Conservation (phyloP, 345 rosid species). For the Diplotaxis tenuifolia region DNA sequence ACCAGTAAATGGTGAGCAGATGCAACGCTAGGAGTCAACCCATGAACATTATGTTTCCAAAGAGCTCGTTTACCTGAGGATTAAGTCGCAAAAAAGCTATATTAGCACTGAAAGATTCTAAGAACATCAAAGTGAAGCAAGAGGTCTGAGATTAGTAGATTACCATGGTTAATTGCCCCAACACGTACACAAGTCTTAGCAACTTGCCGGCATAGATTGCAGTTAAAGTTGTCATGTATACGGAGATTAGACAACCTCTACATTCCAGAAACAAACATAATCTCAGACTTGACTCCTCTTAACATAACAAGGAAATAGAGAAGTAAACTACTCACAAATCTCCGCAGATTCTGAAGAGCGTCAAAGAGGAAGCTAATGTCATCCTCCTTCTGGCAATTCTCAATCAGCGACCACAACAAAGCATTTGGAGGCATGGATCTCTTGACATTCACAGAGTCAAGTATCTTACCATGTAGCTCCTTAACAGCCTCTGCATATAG, state of each 20-base stretch:
- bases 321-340: conserved; percentile 61
- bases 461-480: conserved; percentile 60
- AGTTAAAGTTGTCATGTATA: conserved; percentile 73
- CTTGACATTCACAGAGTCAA: conserved; percentile 59
- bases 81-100: background rate
- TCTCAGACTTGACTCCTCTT: background rate
- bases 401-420: conserved; percentile 81
- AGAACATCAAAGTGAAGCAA: background rate
- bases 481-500: conserved; percentile 60
- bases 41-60: conserved; percentile 80
- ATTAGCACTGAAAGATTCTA: background rate
- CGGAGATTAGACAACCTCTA: conserved; percentile 89
- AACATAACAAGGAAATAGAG: conserved; percentile 14
- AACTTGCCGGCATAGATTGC: conserved; percentile 77
- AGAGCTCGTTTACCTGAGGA: conserved; percentile 63
- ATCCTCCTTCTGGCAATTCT: conserved; percentile 55
- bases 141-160: conserved; percentile 41
- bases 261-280: conserved; percentile 29
- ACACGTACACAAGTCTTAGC: conserved; percentile 69
- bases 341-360: conserved; percentile 59
- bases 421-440: conserved; percentile 84
- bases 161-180: conserved; percentile 78
- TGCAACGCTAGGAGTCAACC: conserved; percentile 68
- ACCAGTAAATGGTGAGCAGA: conserved; percentile 88
- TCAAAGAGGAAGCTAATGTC: conserved; percentile 72